Evolutionary conservation across 805 yeast species (phyloP).

Genomic region (Metschnikowia drakensbergensis): DNA sequence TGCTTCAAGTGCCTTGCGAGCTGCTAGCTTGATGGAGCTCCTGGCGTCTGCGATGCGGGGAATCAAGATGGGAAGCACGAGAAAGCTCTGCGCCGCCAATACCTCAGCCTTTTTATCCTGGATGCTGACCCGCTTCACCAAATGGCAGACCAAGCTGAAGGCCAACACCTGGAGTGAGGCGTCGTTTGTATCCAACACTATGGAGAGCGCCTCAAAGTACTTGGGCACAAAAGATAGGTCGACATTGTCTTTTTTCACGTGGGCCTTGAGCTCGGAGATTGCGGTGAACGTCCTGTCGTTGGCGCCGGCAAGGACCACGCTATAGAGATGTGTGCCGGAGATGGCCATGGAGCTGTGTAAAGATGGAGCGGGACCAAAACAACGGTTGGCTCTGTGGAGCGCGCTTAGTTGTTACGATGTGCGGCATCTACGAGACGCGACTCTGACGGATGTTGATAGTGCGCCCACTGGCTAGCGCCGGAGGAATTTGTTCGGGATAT

Average conservation of each 20-base stretch:
- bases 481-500: too few species aligned
- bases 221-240: constrained; percentile 46
- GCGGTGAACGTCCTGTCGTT: constrained; percentile 15
- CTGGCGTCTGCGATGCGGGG: constrained; percentile 43
- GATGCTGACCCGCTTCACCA: constrained; percentile 54
- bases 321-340: constrained; percentile 15
- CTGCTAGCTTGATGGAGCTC: constrained; percentile 35
- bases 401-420: background rate
- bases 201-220: constrained; percentile 47
- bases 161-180: constrained; percentile 37
- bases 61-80: constrained; percentile 51
- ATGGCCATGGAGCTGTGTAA: constrained; percentile 12
- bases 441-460: background rate
- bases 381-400: constrained; percentile 1
- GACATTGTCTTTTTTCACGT: constrained; percentile 53
- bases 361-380: constrained; percentile 4
- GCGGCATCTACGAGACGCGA: background rate
- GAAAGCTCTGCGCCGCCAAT: constrained; percentile 39
- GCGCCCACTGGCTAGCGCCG: too few species aligned
- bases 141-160: constrained; percentile 52
- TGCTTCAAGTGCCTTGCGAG: constrained; percentile 49
- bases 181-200: constrained; percentile 41
- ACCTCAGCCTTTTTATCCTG: constrained; percentile 45
- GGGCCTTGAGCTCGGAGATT: constrained; percentile 43
- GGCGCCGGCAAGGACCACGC: constrained; percentile 10